Conservation (phyloP, 2,329 filamentous ascomycete genomes). For the Chaetomium strumarium region DNA sequence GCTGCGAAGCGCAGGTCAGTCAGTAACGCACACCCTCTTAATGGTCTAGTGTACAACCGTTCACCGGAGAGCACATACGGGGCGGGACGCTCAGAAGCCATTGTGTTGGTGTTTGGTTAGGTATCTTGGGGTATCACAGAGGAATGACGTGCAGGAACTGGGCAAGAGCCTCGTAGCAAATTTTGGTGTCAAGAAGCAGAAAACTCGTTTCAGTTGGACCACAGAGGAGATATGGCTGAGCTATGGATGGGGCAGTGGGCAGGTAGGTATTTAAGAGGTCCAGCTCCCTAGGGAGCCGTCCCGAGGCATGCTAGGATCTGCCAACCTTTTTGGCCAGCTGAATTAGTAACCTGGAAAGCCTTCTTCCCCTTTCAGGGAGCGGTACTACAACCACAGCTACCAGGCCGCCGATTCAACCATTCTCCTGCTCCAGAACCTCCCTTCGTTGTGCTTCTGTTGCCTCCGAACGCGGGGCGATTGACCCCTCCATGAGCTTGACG, state of each 20-base stretch:
- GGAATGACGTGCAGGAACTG: no score
- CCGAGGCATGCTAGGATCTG: not conserved
- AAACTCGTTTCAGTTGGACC: no score
- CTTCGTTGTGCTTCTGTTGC: slow-evolving; percentile 1
- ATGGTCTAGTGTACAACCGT: not conserved
- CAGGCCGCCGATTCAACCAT: not conserved
- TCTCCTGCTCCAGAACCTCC: not conserved
- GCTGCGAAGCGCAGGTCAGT: slow-evolving; percentile 30
- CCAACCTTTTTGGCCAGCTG: not conserved
- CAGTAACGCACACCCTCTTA: not conserved
- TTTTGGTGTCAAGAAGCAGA: no score
- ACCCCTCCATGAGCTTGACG: slow-evolving; percentile 25
- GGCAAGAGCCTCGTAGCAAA: no score
- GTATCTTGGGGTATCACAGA: not conserved
- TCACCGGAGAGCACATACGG: slow-evolving; percentile 28
- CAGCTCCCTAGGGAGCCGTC: not conserved
- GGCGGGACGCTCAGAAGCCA: slow-evolving; percentile 31
- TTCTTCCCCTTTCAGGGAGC: not conserved
- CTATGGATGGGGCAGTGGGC: no score
- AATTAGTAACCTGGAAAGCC: slow-evolving; percentile 12
- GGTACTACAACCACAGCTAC: not conserved
- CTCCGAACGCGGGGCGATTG: slow-evolving; percentile 19
- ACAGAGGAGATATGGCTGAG: no score
- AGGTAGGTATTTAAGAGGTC: no score
- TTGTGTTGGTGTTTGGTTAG: slow-evolving; percentile 24